phyloP scores from a whole-genome alignment of 805 yeast genomes.

The Saturnispora serradocipensis region DNA sequence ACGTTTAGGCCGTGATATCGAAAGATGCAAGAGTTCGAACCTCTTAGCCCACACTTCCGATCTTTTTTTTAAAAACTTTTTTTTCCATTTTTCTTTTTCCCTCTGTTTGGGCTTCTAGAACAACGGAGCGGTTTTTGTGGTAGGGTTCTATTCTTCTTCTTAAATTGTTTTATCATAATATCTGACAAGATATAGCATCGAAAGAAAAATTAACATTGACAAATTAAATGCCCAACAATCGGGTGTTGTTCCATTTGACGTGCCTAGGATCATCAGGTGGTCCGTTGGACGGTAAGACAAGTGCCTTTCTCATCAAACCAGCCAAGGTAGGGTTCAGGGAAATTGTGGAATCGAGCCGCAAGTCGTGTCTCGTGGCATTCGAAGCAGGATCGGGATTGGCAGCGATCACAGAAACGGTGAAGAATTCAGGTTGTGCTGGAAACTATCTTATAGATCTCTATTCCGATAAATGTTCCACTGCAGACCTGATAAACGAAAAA shows the following conservation, averaged over 20 bases:
- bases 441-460: slow-evolving; percentile 14
- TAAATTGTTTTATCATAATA: too few species aligned
- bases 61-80: slow-evolving; percentile 1
- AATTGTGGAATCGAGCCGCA: slow-evolving; percentile 20
- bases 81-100: neutral
- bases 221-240: neutral
- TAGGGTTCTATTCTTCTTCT: neutral
- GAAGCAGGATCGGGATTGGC: slow-evolving; percentile 78
- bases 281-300: slow-evolving; percentile 63
- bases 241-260: slow-evolving; percentile 28
- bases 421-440: neutral
- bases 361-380: slow-evolving; percentile 41
- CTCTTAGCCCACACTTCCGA: slow-evolving; percentile 20
- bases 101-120: neutral
- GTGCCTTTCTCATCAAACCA: slow-evolving; percentile 61
- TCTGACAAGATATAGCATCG: neutral
- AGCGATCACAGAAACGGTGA: slow-evolving; percentile 35
- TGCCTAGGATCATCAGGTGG: slow-evolving; percentile 81
- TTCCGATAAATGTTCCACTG: neutral
- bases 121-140: neutral
- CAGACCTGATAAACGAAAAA: neutral
- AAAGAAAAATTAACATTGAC: too few species aligned
- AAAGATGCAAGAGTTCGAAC: slow-evolving; percentile 24
- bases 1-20: slow-evolving; percentile 24
- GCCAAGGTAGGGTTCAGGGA: slow-evolving; percentile 29